These are phyloP conservation scores for Sarcodon aspratus DNA, from an alignment of 768 basidiomycete genomes.

Conservation along the genomic window DNA sequence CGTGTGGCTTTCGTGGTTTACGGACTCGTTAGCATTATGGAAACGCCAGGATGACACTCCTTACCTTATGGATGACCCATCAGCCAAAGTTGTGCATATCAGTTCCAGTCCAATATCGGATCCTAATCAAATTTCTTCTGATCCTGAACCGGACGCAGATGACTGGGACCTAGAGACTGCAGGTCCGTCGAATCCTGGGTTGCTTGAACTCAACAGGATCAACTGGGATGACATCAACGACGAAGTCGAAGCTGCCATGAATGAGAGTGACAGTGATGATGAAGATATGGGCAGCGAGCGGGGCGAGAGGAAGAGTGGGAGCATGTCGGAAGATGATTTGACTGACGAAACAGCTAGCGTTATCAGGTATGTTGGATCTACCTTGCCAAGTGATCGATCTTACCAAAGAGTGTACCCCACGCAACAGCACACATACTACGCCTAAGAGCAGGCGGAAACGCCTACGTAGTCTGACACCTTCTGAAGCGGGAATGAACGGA, in stretches of 20 bases:
- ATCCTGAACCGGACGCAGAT: constrained; percentile 54
- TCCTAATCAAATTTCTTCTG: constrained; percentile 46
- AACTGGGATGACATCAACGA: constrained; percentile 41
- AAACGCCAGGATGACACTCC: constrained; percentile 63
- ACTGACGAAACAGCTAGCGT: constrained; percentile 39
- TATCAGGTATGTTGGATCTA: constrained; percentile 21
- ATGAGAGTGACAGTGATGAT: constrained; percentile 63
- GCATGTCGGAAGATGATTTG: constrained; percentile 41
- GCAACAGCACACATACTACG: constrained; percentile 25
- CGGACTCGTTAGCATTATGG: constrained; percentile 87
- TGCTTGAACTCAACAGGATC: neutral
- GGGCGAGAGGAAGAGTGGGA: constrained; percentile 21
- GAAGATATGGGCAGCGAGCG: constrained; percentile 17
- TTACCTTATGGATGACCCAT: constrained; percentile 54
- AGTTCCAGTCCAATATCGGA: constrained; percentile 34
- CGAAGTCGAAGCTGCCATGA: constrained; percentile 82
- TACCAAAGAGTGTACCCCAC: neutral
- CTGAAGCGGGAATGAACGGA: constrained; percentile 33
- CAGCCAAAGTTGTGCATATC: constrained; percentile 22
- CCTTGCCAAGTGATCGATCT: neutral
- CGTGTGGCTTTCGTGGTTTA: constrained; percentile 86
- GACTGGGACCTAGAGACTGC: constrained; percentile 47
- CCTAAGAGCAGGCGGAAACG: constrained; percentile 53
- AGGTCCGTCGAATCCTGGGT: neutral
- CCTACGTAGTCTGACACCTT: constrained; percentile 60